Evolutionary conservation across 2,329 filamentous ascomycete genomes (phyloP).

Genomic region (Raffaelea arxii): DNA sequence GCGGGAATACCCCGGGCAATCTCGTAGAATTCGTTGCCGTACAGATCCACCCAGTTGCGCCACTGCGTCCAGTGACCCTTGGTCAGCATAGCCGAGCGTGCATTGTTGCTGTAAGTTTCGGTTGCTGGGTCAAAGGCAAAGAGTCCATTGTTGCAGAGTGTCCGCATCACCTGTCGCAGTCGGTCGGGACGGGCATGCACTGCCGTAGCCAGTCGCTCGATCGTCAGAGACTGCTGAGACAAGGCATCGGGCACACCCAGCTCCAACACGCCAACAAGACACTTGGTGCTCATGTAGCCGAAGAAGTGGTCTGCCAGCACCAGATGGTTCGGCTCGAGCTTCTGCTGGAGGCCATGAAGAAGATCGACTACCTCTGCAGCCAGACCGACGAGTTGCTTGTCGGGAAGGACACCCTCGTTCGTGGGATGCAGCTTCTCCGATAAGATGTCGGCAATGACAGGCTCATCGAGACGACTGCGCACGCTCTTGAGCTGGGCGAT

Average conservation of each 20-base stretch:
- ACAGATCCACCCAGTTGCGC: conserved; percentile 32
- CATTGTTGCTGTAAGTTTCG: conserved; percentile 23
- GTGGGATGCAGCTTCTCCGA: background rate
- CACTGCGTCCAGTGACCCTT: conserved; percentile 33
- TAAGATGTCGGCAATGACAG: background rate
- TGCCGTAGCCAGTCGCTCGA: conserved; percentile 12
- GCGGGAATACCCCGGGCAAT: conserved; percentile 28
- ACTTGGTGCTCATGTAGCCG: conserved; percentile 20
- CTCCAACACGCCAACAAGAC: conserved; percentile 20
- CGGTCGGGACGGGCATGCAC: background rate
- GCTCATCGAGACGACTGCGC: background rate
- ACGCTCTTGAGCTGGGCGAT: background rate
- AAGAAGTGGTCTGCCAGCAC: background rate
- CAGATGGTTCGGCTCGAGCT: background rate
- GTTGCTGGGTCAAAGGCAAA: background rate
- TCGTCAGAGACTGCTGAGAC: conserved; percentile 6
- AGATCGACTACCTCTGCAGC: background rate
- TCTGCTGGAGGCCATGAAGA: background rate
- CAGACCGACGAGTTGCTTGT: background rate
- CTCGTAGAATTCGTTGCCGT: conserved; percentile 33
- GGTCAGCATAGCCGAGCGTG: conserved; percentile 21
- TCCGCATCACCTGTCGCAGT: background rate
- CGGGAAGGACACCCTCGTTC: background rate
- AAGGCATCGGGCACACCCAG: conserved; percentile 21
- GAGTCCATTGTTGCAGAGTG: background rate